phyloP scores from a whole-genome alignment of 148 eudicot genomes.

The Limonium bicolor region DNA sequence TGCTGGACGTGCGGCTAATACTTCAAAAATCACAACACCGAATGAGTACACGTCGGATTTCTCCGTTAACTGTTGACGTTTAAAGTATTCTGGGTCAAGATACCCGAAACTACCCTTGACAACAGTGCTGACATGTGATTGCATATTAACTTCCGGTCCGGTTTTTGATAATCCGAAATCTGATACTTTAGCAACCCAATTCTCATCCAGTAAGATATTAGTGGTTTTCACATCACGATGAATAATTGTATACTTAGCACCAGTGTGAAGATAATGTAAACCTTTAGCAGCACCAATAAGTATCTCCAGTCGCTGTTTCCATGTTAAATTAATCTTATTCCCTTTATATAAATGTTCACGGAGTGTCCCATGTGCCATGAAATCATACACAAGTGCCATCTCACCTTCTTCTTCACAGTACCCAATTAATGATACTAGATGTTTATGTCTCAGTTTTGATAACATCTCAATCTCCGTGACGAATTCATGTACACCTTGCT shows the following conservation, averaged over 20 bases:
- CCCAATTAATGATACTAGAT: slow-evolving; percentile 40
- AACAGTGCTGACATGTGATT: slow-evolving; percentile 32
- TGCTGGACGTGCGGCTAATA: slow-evolving; percentile 33
- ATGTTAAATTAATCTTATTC: slow-evolving; percentile 25
- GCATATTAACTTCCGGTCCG: slow-evolving; percentile 31
- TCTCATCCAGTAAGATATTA: slow-evolving; percentile 15
- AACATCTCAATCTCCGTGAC: slow-evolving; percentile 49
- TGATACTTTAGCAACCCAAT: slow-evolving; percentile 28
- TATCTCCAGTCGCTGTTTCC: slow-evolving; percentile 44
- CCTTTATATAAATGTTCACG: slow-evolving; percentile 41
- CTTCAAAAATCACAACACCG: slow-evolving; percentile 37
- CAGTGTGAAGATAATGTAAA: slow-evolving; percentile 47
- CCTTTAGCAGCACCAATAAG: slow-evolving; percentile 38
- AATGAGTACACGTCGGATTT: slow-evolving; percentile 16
- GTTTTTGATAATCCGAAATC: slow-evolving; percentile 45
- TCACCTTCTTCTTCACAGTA: slow-evolving; percentile 45
- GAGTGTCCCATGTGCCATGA: slow-evolving; percentile 37
- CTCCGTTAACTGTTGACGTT: not conserved
- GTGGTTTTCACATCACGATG: slow-evolving; percentile 53
- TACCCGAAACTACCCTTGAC: not conserved
- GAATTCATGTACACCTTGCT: slow-evolving; percentile 45
- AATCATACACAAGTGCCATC: slow-evolving; percentile 48
- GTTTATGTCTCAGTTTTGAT: slow-evolving; percentile 40
- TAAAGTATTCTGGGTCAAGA: not conserved
- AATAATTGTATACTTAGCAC: slow-evolving; percentile 39